Conservation (phyloP, 169 alveolate genomes). For the Theileria luwenshuni region DNA sequence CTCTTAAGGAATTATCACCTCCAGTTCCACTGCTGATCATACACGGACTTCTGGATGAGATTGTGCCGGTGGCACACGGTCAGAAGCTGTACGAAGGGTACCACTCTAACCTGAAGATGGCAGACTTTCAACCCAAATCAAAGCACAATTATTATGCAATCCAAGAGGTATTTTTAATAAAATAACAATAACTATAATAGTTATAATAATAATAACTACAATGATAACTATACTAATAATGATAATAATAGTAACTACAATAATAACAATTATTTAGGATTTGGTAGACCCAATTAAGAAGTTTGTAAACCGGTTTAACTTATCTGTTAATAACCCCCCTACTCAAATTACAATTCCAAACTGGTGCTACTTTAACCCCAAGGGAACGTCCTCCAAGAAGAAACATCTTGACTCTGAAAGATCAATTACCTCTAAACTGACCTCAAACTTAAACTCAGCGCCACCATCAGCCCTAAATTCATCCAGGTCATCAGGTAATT, state of each 20-base stretch:
- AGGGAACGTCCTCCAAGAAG: constrained; percentile 5
- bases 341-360: constrained; percentile 48
- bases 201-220: neutral
- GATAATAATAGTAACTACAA: neutral
- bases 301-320: constrained; percentile 31
- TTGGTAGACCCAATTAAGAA: constrained; percentile 46
- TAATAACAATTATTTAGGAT: constrained; percentile 43
- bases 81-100: constrained; percentile 74
- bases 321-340: constrained; percentile 24
- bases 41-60: constrained; percentile 82
- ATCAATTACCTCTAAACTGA: too few relatives aligned
- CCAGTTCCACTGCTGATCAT: constrained; percentile 77
- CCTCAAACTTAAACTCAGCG: too few relatives aligned
- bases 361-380: constrained; percentile 63
- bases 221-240: neutral
- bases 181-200: neutral
- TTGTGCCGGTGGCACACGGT: constrained; percentile 78
- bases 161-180: constrained; percentile 51
- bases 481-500: too few relatives aligned
- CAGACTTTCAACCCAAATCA: constrained; percentile 71
- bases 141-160: constrained; percentile 75
- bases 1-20: constrained; percentile 56
- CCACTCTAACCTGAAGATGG: constrained; percentile 68
- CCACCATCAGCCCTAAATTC: too few relatives aligned
- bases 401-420: neutral